Evolutionary conservation across 2,329 filamentous ascomycete genomes (phyloP).

Genomic region (Chaetomium sp.): DNA sequence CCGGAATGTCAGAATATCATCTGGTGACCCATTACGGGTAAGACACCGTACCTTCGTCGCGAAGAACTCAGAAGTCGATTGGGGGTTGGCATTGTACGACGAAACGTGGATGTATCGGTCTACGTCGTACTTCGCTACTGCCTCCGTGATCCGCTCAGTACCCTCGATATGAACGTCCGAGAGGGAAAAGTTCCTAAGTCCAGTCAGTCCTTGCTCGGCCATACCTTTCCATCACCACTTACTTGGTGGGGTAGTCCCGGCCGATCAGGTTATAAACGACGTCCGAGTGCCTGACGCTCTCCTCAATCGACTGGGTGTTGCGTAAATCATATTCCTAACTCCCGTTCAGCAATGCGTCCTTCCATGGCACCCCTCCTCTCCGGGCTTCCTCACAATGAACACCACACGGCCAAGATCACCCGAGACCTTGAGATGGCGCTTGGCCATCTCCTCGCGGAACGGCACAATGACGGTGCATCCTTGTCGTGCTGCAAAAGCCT

Average conservation of each 20-base stretch:
- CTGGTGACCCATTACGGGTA: not conserved
- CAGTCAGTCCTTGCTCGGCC: conserved; percentile 26
- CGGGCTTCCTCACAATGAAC: conserved; percentile 60
- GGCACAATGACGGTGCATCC: conserved; percentile 93
- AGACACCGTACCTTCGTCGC: conserved; percentile 63
- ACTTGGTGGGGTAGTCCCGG: conserved; percentile 94
- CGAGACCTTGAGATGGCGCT: conserved; percentile 92
- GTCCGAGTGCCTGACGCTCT: conserved; percentile 93
- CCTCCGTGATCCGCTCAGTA: conserved; percentile 84
- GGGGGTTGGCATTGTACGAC: conserved; percentile 78
- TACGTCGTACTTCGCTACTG: conserved; percentile 94
- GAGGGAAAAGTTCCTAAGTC: conserved; percentile 78
- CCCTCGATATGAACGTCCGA: conserved; percentile 92
- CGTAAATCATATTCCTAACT: conserved; percentile 82
- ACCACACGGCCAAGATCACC: conserved; percentile 86
- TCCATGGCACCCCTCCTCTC: not conserved
- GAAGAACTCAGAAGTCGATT: conserved; percentile 84
- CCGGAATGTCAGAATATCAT: conserved; percentile 14
- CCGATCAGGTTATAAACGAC: conserved; percentile 96
- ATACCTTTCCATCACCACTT: conserved; percentile 26
- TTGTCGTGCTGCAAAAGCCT: conserved; percentile 59
- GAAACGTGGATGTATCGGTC: conserved; percentile 97
- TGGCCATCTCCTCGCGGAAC: conserved; percentile 94
- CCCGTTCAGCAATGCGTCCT: conserved; percentile 14
- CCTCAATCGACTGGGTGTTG: conserved; percentile 93